phyloP scores from a whole-genome alignment of 805 yeast species.

The Vanderwaltozyma polyspora region DNA sequence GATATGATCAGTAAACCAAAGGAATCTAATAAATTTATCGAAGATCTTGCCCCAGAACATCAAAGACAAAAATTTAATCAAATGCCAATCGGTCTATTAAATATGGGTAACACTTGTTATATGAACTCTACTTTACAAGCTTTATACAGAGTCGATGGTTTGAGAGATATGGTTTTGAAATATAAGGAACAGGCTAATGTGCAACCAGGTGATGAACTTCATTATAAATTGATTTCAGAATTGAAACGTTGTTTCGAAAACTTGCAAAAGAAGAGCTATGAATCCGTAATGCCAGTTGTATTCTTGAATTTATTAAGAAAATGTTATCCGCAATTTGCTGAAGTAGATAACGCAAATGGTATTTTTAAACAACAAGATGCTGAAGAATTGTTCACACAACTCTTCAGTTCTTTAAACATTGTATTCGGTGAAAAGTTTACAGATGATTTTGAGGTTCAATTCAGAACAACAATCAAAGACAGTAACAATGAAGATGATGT shows the following conservation, averaged over 20 bases:
- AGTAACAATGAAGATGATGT: conserved; percentile 42
- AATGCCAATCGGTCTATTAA: conserved; percentile 83
- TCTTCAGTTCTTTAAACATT: conserved; percentile 41
- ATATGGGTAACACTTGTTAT: conserved; percentile 94
- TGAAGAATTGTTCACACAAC: conserved; percentile 85
- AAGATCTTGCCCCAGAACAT: conserved; percentile 44
- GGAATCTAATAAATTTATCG: conserved; percentile 48
- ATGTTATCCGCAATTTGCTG: conserved; percentile 81
- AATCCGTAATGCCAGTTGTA: conserved; percentile 54
- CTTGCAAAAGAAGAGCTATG: conserved; percentile 30
- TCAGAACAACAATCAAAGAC: conserved; percentile 54
- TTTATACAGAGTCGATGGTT: conserved; percentile 65
- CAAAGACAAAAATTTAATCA: conserved; percentile 29
- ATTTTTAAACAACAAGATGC: conserved; percentile 93
- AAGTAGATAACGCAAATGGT: conserved; percentile 55
- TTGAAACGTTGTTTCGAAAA: conserved; percentile 34
- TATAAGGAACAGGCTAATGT: conserved; percentile 34
- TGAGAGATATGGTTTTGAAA: conserved; percentile 49
- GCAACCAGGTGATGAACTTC: conserved; percentile 22
- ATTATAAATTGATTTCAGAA: conserved; percentile 36
- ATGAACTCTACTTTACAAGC: conserved; percentile 84
- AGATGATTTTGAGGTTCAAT: conserved; percentile 53
- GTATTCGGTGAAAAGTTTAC: conserved; percentile 37
- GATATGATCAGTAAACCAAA: conserved; percentile 43
- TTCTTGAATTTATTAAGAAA: conserved; percentile 56